A percentile compares a stretch with the other conserved stretches of the same genome.
Evolutionary conservation across 176 grass and related monocot genomes (phyloP).

Genomic region (Avena eriantha): DNA sequence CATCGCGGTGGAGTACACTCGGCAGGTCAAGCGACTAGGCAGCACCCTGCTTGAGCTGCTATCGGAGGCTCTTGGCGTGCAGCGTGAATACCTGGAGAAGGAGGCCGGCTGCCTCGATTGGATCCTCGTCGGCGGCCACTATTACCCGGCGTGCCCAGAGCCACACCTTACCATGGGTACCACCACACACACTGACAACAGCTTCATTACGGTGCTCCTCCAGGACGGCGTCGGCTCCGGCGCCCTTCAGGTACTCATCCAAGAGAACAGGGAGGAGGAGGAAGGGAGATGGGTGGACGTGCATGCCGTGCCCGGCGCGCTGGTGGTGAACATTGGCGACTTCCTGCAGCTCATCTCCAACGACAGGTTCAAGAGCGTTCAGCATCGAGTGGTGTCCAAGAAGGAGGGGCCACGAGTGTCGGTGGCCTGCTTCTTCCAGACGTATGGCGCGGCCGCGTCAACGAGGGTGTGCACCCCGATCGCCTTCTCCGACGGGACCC

Average conservation of each 20-base stretch:
- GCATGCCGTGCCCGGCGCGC: background rate
- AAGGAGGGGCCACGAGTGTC: conserved; percentile 8
- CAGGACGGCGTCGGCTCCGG: background rate
- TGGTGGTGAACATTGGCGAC: background rate
- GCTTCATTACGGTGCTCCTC: conserved; percentile 58
- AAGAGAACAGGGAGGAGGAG: background rate
- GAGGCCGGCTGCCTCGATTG: conserved; percentile 43
- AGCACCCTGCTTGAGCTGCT: conserved; percentile 45
- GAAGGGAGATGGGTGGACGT: conserved; percentile 17
- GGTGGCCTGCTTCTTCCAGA: background rate
- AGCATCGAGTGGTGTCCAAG: background rate
- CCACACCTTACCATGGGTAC: conserved; percentile 48
- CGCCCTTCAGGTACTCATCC: background rate
- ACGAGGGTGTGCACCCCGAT: background rate
- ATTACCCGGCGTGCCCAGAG: conserved; percentile 64
- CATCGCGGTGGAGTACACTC: conserved; percentile 9
- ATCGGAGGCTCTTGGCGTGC: conserved; percentile 54
- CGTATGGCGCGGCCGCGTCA: background rate
- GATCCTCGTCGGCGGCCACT: conserved; percentile 36
- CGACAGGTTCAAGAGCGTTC: background rate
- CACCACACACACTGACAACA: conserved; percentile 49
- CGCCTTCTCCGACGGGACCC: background rate
- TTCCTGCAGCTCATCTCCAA: background rate
- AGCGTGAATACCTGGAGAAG: background rate
- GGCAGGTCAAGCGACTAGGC: conserved; percentile 25